A percentile compares a stretch with the other conserved stretches of the same genome.
Conservation (phyloP, 1,284 basidiomycete species). For the Sanghuangporus sanghuang region DNA sequence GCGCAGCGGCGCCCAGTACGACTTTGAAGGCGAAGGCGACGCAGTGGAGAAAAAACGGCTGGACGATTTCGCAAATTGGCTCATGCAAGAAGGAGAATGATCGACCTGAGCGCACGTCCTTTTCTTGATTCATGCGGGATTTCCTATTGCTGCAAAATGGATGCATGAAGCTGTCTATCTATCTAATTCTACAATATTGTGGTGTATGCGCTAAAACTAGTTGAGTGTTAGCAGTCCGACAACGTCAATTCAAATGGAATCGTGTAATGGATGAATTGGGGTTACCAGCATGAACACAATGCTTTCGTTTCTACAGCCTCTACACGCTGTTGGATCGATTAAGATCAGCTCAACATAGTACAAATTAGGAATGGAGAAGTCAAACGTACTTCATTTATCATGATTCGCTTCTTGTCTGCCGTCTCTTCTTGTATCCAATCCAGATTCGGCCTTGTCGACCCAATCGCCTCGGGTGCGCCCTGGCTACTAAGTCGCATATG, state of each 20-base stretch:
- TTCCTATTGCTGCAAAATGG: neutral
- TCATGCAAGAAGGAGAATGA: constrained; percentile 70
- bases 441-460: constrained; percentile 34
- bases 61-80: constrained; percentile 86
- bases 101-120: neutral
- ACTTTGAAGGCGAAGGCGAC: constrained; percentile 56
- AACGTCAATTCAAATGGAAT: neutral
- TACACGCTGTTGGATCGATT: constrained; percentile 47
- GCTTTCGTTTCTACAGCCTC: constrained; percentile 66
- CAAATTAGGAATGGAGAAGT: neutral
- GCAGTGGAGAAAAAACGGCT: constrained; percentile 78
- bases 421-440: constrained; percentile 65
- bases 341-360: neutral
- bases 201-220: neutral
- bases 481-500: constrained; percentile 44
- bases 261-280: neutral
- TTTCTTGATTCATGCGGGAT: neutral
- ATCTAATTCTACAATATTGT: neutral
- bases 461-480: constrained; percentile 26
- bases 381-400: constrained; percentile 55
- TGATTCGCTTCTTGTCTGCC: constrained; percentile 46
- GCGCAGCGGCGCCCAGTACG: constrained; percentile 61
- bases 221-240: neutral
- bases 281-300: constrained; percentile 65
- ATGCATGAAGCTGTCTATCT: neutral